A percentile compares a stretch with the other conserved stretches of the same genome.
phyloP scores from a whole-genome alignment of 805 yeast species.

The Lipomyces mesembrius region DNA sequence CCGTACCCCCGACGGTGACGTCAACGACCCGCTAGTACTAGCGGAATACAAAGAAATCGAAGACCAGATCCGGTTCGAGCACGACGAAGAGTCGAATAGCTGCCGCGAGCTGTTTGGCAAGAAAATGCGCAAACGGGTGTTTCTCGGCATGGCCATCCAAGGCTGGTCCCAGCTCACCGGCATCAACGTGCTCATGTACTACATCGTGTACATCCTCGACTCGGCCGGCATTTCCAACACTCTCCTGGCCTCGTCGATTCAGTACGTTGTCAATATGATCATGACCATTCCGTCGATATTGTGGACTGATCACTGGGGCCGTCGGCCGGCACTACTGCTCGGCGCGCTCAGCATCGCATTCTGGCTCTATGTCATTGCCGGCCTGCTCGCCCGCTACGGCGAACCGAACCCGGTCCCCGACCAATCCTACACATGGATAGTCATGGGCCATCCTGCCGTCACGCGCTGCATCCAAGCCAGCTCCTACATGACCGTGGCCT shows the following conservation, averaged over 20 bases:
- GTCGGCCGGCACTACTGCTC: slow-evolving; percentile 62
- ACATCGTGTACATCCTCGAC: slow-evolving; percentile 53
- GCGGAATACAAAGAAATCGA: slow-evolving; percentile 38
- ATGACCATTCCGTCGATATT: slow-evolving; percentile 61
- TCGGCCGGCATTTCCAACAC: slow-evolving; percentile 57
- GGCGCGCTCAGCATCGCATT: slow-evolving; percentile 69
- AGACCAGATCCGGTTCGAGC: slow-evolving; percentile 34
- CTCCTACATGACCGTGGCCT: slow-evolving; percentile 60
- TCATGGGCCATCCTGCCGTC: slow-evolving; percentile 64
- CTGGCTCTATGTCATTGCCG: slow-evolving; percentile 70
- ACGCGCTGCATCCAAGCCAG: slow-evolving; percentile 53
- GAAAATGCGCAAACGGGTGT: slow-evolving; percentile 27
- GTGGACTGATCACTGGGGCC: slow-evolving; percentile 64
- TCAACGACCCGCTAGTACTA: slow-evolving; percentile 37
- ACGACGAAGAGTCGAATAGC: slow-evolving; percentile 25
- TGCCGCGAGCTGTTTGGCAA: slow-evolving; percentile 25
- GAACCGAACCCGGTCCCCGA: slow-evolving; percentile 51
- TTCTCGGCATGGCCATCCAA: slow-evolving; percentile 48
- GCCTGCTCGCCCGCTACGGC: slow-evolving; percentile 57
- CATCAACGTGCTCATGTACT: slow-evolving; percentile 55
- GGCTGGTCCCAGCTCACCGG: slow-evolving; percentile 49
- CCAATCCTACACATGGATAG: slow-evolving; percentile 47
- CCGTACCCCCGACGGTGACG: slow-evolving; percentile 40
- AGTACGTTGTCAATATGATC: slow-evolving; percentile 54
- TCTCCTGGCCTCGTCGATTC: slow-evolving; percentile 51